phyloP scores from a whole-genome alignment of 2,329 filamentous ascomycete species.

The Epichloe elymi region DNA sequence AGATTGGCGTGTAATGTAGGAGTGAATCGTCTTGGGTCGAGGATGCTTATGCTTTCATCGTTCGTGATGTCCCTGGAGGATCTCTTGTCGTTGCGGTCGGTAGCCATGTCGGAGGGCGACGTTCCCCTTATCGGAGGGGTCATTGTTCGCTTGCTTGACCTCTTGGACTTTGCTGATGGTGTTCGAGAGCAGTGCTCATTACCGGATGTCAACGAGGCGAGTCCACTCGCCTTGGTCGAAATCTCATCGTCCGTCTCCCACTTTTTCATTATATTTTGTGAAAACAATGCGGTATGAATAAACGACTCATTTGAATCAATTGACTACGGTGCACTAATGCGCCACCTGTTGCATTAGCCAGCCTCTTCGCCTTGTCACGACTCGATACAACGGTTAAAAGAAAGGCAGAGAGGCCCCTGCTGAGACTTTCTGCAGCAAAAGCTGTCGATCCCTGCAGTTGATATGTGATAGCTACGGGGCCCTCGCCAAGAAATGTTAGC shows the following conservation, averaged over 20 bases:
- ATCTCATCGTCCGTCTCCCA: constrained; percentile 55
- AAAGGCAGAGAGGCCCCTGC: constrained; percentile 6
- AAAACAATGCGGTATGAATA: background rate
- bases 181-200: constrained; percentile 59
- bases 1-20: constrained; percentile 89
- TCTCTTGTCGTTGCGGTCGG: constrained; percentile 31
- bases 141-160: constrained; percentile 48
- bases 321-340: background rate
- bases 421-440: background rate
- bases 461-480: constrained; percentile 4
- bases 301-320: background rate
- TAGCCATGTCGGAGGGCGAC: constrained; percentile 40
- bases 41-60: constrained; percentile 58
- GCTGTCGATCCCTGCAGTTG: constrained; percentile 10
- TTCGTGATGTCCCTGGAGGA: constrained; percentile 44
- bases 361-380: background rate
- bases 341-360: background rate
- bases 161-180: constrained; percentile 48
- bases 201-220: constrained; percentile 49
- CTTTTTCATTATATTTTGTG: constrained; percentile 29
- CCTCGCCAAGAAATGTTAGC: background rate
- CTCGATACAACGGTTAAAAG: background rate
- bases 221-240: constrained; percentile 33
- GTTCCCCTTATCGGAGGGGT: constrained; percentile 48
- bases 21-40: constrained; percentile 87